These are phyloP conservation scores for Talaromyces liani DNA, from an alignment of 495 filamentous ascomycete species.

Conservation along the genomic window DNA sequence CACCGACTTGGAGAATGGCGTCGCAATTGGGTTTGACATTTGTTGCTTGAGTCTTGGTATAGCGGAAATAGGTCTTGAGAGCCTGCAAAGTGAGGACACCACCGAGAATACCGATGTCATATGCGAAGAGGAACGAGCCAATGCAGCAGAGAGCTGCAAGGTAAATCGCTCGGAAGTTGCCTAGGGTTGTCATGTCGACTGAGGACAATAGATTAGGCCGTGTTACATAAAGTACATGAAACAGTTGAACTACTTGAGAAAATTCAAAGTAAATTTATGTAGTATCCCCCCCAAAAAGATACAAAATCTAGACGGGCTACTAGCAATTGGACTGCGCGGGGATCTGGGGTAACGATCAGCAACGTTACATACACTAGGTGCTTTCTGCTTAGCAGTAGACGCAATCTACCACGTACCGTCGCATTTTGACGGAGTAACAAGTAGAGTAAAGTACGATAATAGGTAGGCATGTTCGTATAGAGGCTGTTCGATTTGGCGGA, in stretches of 20 bases:
- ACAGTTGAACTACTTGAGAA: background rate
- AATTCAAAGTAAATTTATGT: background rate
- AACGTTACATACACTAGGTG: background rate
- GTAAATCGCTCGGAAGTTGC: background rate
- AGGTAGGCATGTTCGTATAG: too few relatives aligned
- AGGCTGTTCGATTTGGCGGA: too few relatives aligned
- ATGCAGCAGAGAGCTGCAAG: background rate
- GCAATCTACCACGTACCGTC: too few relatives aligned
- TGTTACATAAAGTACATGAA: background rate
- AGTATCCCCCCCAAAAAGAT: background rate
- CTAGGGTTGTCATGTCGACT: background rate
- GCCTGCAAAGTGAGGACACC: too few relatives aligned
- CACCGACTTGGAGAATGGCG: too few relatives aligned
- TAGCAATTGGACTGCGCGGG: background rate
- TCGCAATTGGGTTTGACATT: too few relatives aligned
- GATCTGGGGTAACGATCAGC: background rate
- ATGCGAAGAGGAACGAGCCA: too few relatives aligned
- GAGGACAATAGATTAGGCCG: background rate
- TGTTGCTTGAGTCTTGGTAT: too few relatives aligned
- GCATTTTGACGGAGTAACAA: too few relatives aligned
- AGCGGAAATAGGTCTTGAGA: too few relatives aligned
- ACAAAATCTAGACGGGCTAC: background rate
- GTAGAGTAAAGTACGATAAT: too few relatives aligned
- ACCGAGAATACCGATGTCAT: too few relatives aligned
- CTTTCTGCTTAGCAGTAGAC: background rate